Base-by-base conservation (phyloP, 805 yeast species). In the Pichia cephalocereana region DNA sequence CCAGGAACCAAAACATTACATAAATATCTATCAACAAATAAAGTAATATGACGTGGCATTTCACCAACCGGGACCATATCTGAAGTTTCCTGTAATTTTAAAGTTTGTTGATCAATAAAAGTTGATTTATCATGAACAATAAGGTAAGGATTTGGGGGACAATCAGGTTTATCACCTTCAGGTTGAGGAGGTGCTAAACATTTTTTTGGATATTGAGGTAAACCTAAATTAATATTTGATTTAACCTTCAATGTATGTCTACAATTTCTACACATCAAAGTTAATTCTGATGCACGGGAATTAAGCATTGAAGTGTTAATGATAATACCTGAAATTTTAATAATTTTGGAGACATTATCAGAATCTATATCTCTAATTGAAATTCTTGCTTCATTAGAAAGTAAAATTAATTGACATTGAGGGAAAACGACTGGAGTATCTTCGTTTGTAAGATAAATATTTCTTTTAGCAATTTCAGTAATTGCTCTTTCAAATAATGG, bases 1-100 rank as follows among this genome's bases (percentile, higher is more conserved):
- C 99, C 99, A 0, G 99, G 99, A 39, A 91, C 85, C 31, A 93
- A 89, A 53, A 77, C 80, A 68, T 93, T 93, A 28, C 96, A 84
- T 62, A 93, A 70, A 57, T 86, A 86, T 52, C 99, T 76, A 64
- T 93, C 98, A 34, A 88, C 87, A 40, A 93, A 85, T 54, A 93
- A 72, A 50, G 87, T 62, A 39, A 93, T 83, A 60, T 93, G 95
- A 57, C 99, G 79, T 9, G 99, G 99, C 88, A 93, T 83, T 69
- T 93, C 99, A 56, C 99, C 99, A 30, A 93, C 96, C 1, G 99
- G 99, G 2, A 93, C 97, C 83, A 86, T 86, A 64, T 93, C 99
- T 12, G 98, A 97, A n/a, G 93, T 75, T 64, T 93, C 99, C 66
- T 93, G 99, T 48, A 93, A 73, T 65, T 93, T 93, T 59, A 93